Base-by-base conservation (phyloP, 768 basidiomycete species). In the Xerocomellus intermedius region DNA sequence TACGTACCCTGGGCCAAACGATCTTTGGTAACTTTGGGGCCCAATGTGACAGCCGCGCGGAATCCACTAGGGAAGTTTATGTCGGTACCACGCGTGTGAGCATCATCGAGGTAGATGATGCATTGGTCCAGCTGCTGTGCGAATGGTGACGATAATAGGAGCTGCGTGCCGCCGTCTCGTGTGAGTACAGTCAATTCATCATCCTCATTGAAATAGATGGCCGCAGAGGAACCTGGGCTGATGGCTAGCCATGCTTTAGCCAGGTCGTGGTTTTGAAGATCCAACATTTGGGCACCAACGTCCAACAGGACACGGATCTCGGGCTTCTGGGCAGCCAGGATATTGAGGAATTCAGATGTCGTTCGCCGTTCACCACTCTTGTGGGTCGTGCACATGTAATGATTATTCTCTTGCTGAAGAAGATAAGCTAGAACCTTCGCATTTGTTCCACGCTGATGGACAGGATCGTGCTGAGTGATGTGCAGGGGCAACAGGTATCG, bases 261-360 rank as follows among this genome's bases (percentile, higher is more conserved):
- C 3, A 83, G 46, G 22, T 78, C 66, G 2, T 58, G 28, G 54
- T 81, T 83, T 28, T 70, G 64, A 48, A 80, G 66, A 42, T 83
- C 81, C 13, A 83, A 67, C 67, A 84, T 79, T 55, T 83, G 82
- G 0, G 82, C 82, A 7, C 82, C 82, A 8, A 83, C 81, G 49
- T 83, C 82, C 12, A 83, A 63, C 21, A 83, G 64, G 9, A 82
- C 79, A n/a, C 70, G 71, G 22, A 82, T 69, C n/a, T 69, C 64
- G 1, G 75, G 75, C 0, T 46, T 49, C 55, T 78, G 72, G 2
- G 71, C 5, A 16, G 33, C 68, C 6, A 83, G n/a, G 22, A 68
- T 50, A 4, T 58, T 13, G 26, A 80, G 54, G 55, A 71, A 49
- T 21, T 60, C 32, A 1, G 6, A 13, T 0, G 68, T 46, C 6